Conservation (phyloP, 2,329 filamentous ascomycete genomes). For the Phialocephala sp. region DNA sequence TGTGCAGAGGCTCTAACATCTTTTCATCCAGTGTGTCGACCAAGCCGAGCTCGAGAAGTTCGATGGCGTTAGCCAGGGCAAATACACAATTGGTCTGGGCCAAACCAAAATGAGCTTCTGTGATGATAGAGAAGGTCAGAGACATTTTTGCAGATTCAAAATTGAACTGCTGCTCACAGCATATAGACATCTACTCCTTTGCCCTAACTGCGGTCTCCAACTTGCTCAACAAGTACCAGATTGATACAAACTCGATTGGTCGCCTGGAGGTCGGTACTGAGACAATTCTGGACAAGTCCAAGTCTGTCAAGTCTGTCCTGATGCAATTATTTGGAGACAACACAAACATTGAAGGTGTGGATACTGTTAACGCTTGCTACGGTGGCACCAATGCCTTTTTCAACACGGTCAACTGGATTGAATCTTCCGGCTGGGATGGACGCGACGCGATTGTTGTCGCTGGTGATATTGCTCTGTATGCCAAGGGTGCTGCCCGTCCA, state of each 20-base stretch:
- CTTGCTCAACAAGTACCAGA: slow-evolving; percentile 81
- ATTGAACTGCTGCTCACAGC: slow-evolving; percentile 17
- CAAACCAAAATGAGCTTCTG: slow-evolving; percentile 94
- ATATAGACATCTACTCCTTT: slow-evolving; percentile 83
- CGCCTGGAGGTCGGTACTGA: slow-evolving; percentile 86
- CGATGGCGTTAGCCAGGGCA: slow-evolving; percentile 80
- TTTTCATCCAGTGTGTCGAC: slow-evolving; percentile 72
- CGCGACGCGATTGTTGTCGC: slow-evolving; percentile 80
- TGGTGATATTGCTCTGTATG: slow-evolving; percentile 85
- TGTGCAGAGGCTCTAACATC: slow-evolving; percentile 29
- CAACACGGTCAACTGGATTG: slow-evolving; percentile 84
- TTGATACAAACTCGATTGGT: slow-evolving; percentile 78
- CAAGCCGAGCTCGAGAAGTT: slow-evolving; percentile 84
- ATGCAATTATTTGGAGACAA: slow-evolving; percentile 88
- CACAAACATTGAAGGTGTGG: slow-evolving; percentile 82
- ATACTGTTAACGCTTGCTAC: slow-evolving; percentile 86
- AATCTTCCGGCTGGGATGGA: slow-evolving; percentile 87
- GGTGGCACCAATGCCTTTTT: slow-evolving; percentile 85
- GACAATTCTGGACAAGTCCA: slow-evolving; percentile 87
- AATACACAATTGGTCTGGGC: slow-evolving; percentile 90
- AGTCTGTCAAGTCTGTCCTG: slow-evolving; percentile 86
- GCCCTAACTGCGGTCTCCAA: slow-evolving; percentile 78
- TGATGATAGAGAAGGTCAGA: slow-evolving; percentile 82
- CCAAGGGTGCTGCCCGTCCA: slow-evolving; percentile 80
- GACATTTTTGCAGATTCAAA: background rate